Base-by-base conservation (phyloP, 1,139 yeast species). In the Blastobotrys capitulatus region DNA sequence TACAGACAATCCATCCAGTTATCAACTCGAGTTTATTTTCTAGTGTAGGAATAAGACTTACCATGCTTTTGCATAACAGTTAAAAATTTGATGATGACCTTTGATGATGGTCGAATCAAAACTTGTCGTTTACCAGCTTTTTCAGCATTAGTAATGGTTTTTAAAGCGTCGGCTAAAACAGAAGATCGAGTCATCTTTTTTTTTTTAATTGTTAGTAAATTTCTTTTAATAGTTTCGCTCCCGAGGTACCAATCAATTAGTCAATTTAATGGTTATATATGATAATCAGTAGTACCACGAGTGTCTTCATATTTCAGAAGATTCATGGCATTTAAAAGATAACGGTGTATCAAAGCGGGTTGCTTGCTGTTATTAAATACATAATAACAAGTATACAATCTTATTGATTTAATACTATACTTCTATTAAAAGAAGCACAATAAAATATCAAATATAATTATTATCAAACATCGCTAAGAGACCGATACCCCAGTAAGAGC, bases 101-200 rank as follows among this genome's bases (percentile, higher is more conserved):
- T 92, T 70, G 98, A 92, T 51, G 97, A 90, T 62, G 98, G 98
- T 83, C 98, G 88, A 74, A 92, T 82, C 73, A 92, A 77, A 64
- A 92, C 98, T 81, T 92, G 98, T 79, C 98, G 87, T 80, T 92
- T 92, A 76, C 98, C 98, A 73, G 97, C 83, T 78, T 90, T 92
- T 80, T 92, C 98, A 74, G 98, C 98, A 75, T 92, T 92, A 90
- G 90, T 88, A 74, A 92, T 92, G 67, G 96, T 83, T 75, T 92
- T 90, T 72, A 92, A 86, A 72, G 98, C 97, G 79, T 92, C 98
- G 69, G 97, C 97, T 76, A 92, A 86, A 73, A 87, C 98, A 65
- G 98, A 92, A 67, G 97, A 80, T 82, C 97, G 90, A 73, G 97
- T 89, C 97, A 92, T 32, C 35, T 13, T n/a, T n/a, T n/a, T n/a